These are phyloP conservation scores for Fusarium poae DNA, from an alignment of 2,329 filamentous ascomycete genomes.

Conservation along the genomic window DNA sequence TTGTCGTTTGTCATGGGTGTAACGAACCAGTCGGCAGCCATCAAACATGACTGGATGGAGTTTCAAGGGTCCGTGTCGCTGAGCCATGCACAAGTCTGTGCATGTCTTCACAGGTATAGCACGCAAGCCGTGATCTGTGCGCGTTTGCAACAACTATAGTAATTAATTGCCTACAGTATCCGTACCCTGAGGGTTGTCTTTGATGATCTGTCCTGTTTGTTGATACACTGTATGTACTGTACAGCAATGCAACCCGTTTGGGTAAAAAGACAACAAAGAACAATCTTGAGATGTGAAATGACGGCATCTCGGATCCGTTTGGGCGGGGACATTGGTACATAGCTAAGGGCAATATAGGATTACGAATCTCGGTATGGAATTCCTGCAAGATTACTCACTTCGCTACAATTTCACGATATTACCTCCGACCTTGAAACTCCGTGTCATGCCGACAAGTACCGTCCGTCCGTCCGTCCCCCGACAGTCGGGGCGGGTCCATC, in stretches of 20 bases:
- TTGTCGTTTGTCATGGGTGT: constrained; percentile 13
- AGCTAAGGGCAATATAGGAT: constrained; percentile 7
- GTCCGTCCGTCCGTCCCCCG: constrained; percentile 7
- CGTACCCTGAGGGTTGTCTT: constrained; percentile 4
- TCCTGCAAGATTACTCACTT: constrained; percentile 28
- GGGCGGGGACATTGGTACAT: constrained; percentile 2
- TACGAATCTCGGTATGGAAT: constrained; percentile 36
- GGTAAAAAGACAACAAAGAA: constrained; percentile 40
- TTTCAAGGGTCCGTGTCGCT: constrained; percentile 27
- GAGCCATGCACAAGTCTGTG: constrained; percentile 37
- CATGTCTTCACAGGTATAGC: constrained; percentile 30
- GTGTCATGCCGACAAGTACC: constrained; percentile 15
- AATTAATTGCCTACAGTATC: background rate
- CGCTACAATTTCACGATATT: constrained; percentile 7
- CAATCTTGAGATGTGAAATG: constrained; percentile 28
- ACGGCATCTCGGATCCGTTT: constrained; percentile 26
- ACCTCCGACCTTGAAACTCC: constrained; percentile 3
- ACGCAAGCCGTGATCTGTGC: constrained; percentile 27
- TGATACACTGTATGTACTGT: constrained; percentile 4
- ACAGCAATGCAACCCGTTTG: constrained; percentile 9
- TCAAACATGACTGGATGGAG: constrained; percentile 30
- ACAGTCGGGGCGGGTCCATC: constrained; percentile 28
- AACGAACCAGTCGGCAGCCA: constrained; percentile 27
- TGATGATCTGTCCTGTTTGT: constrained; percentile 8
- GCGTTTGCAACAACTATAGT: constrained; percentile 4